These are phyloP conservation scores for Leptographium lundbergii DNA, from an alignment of 2,329 filamentous ascomycete genomes.

Conservation along the genomic window DNA sequence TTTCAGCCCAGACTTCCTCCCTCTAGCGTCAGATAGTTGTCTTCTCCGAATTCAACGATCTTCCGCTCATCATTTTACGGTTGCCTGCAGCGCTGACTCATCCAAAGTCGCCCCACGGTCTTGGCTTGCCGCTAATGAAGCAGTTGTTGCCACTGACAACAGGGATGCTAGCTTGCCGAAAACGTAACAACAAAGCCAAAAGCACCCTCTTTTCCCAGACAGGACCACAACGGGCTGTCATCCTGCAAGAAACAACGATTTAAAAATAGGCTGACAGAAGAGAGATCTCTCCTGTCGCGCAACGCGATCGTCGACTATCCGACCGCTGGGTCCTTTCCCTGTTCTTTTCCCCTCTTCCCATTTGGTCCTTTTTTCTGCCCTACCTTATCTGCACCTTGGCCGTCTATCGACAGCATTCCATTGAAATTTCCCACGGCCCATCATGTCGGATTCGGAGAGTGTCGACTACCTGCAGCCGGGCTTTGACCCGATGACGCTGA, in stretches of 20 bases:
- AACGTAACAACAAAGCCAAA: conserved; percentile 1
- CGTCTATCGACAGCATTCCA: neutral
- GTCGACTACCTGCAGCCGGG: conserved; percentile 74
- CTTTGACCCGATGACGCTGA: conserved; percentile 75
- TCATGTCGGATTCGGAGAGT: conserved; percentile 52
- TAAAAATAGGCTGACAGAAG: neutral
- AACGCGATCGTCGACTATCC: neutral
- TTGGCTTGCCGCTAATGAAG: too few species aligned
- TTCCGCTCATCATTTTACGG: too few species aligned
- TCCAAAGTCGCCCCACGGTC: too few species aligned
- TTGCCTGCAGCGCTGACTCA: too few species aligned
- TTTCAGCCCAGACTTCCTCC: too few species aligned
- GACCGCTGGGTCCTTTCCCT: too few species aligned
- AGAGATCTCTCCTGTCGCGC: neutral
- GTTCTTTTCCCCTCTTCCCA: neutral
- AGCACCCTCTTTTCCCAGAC: neutral
- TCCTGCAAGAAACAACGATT: neutral
- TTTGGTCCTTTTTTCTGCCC: neutral
- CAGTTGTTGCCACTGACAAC: conserved; percentile 16
- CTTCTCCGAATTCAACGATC: too few species aligned
- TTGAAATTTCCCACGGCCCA: conserved; percentile 6
- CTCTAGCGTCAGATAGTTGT: too few species aligned
- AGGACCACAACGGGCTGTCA: too few species aligned
- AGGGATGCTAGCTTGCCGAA: conserved; percentile 4
- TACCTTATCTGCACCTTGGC: neutral